These are phyloP conservation scores for Lentithecium fluviatile DNA, from an alignment of 495 filamentous ascomycete genomes.

Conservation along the genomic window DNA sequence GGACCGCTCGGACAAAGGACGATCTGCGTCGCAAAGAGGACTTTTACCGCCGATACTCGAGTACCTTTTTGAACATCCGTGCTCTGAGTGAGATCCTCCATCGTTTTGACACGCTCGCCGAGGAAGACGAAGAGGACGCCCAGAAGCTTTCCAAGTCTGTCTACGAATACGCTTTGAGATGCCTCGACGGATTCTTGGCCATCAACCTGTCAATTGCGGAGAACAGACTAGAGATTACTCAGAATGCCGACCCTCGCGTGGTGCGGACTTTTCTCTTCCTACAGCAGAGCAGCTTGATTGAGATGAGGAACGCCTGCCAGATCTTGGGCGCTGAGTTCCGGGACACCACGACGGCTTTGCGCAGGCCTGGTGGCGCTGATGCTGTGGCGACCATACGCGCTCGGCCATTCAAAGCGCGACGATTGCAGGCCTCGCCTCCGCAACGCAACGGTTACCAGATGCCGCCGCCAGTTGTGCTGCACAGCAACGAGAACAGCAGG, in stretches of 20 bases:
- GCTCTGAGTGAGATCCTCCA: slow-evolving; percentile 72
- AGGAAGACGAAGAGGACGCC: slow-evolving; percentile 49
- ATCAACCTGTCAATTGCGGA: slow-evolving; percentile 68
- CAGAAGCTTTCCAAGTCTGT: slow-evolving; percentile 65
- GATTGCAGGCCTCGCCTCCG: slow-evolving; percentile 30
- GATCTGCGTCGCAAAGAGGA: slow-evolving; percentile 66
- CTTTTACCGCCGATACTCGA: slow-evolving; percentile 75
- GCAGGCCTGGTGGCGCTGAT: slow-evolving; percentile 37
- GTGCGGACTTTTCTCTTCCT: slow-evolving; percentile 30
- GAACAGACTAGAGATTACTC: slow-evolving; percentile 67
- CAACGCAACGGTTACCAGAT: slow-evolving; percentile 31
- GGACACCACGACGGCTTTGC: slow-evolving; percentile 40
- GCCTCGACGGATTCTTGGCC: slow-evolving; percentile 73
- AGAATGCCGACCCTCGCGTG: slow-evolving; percentile 63
- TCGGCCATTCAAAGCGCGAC: slow-evolving; percentile 32
- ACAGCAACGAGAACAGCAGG: slow-evolving; percentile 46
- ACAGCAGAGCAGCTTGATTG: slow-evolving; percentile 32
- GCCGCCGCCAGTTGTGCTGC: slow-evolving; percentile 40
- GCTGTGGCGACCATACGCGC: slow-evolving; percentile 24
- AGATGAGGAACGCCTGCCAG: slow-evolving; percentile 33
- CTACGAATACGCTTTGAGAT: slow-evolving; percentile 62
- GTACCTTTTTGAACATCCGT: slow-evolving; percentile 64
- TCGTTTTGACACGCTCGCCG: slow-evolving; percentile 53
- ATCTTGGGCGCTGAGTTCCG: slow-evolving; percentile 35
- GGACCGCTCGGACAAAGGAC: slow-evolving; percentile 38